phyloP scores from a whole-genome alignment of 1,284 basidiomycete species.

The Ceratorhiza oryzae-sativae region DNA sequence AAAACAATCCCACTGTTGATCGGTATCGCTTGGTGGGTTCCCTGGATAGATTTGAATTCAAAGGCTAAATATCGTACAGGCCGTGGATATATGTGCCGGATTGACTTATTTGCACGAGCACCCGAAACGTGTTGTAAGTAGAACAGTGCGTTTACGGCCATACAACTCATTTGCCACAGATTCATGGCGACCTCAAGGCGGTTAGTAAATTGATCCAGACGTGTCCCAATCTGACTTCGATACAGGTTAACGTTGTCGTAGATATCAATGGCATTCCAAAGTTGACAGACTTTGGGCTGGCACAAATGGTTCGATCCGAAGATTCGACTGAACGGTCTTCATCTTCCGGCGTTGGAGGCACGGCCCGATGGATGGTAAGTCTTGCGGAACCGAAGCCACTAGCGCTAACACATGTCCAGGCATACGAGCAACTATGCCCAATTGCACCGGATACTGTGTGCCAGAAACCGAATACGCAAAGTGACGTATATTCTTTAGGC shows the following conservation, averaged over 20 bases:
- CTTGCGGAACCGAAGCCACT: background rate
- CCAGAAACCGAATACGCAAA: constrained; percentile 6
- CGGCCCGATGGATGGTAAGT: constrained; percentile 30
- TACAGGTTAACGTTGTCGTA: constrained; percentile 23
- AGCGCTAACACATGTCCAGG: background rate
- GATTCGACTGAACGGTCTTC: constrained; percentile 32
- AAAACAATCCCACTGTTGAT: constrained; percentile 5
- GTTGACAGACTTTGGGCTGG: constrained; percentile 31
- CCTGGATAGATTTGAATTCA: background rate
- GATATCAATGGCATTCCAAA: constrained; percentile 27
- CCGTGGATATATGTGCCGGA: constrained; percentile 28
- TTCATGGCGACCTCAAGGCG: constrained; percentile 31
- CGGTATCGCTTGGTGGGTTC: constrained; percentile 8
- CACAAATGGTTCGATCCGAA: constrained; percentile 32
- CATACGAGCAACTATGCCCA: constrained; percentile 9
- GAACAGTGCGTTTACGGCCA: background rate
- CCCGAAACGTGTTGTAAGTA: constrained; percentile 21
- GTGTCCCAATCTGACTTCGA: background rate
- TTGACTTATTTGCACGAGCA: constrained; percentile 25
- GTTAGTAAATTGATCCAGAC: background rate
- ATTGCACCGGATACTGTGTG: background rate
- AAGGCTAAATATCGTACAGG: background rate
- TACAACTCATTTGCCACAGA: background rate
- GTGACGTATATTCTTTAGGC: constrained; percentile 26
- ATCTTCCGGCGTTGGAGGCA: constrained; percentile 19